phyloP scores from a whole-genome alignment of 805 yeast species.

The Yamadazyma tumulicola region DNA sequence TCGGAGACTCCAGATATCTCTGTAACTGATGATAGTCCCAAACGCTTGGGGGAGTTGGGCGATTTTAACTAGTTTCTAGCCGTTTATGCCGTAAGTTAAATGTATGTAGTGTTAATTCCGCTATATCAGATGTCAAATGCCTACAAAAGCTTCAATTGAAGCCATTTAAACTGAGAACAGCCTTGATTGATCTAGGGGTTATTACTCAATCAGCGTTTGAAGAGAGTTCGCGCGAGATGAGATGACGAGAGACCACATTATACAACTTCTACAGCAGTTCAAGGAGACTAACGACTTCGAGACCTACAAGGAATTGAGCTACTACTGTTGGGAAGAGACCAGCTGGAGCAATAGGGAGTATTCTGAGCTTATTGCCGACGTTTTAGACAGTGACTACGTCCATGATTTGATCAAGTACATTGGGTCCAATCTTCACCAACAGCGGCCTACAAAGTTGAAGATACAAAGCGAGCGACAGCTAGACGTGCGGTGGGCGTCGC shows the following conservation, averaged over 20 bases:
- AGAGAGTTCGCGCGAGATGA: too few species aligned
- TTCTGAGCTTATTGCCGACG: background rate
- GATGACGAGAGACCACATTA: background rate
- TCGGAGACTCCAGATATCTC: too few species aligned
- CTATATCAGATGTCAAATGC: too few species aligned
- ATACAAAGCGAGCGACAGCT: background rate
- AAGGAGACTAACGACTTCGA: background rate
- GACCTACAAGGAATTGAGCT: background rate
- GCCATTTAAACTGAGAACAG: too few species aligned
- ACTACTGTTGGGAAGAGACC: conserved; percentile 2
- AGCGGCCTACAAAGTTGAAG: conserved; percentile 3
- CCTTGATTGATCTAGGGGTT: too few species aligned
- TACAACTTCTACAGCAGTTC: background rate
- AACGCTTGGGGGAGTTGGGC: too few species aligned
- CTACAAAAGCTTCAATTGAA: too few species aligned
- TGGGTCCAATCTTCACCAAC: background rate
- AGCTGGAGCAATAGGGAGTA: conserved; percentile 5
- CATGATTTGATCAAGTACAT: background rate
- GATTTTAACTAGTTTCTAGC: too few species aligned
- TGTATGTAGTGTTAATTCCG: too few species aligned
- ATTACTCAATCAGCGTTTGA: too few species aligned
- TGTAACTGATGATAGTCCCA: too few species aligned
- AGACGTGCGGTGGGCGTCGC: conserved; percentile 18
- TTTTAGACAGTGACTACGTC: conserved; percentile 4
- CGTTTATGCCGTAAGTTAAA: too few species aligned